Base-by-base conservation (phyloP, 345 rosid species). In the Citrus sinensis region DNA sequence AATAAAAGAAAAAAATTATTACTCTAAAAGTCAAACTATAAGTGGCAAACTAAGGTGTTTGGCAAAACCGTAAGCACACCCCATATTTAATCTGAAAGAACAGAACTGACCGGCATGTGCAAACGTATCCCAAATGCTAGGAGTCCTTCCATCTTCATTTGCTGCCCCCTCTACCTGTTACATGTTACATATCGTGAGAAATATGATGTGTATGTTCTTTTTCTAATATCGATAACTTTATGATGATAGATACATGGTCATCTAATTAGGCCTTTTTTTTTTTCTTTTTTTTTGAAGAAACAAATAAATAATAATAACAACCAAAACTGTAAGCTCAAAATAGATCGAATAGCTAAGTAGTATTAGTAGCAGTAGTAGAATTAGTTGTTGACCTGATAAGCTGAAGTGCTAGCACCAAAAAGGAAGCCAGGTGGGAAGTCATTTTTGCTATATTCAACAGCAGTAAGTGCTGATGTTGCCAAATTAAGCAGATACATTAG, bases 101-200 rank as follows among this genome's bases (percentile, higher is more conserved):
- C 60, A 56, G 72, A 74, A 32, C 78, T 42, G 4, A 83, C 89
- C 89, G 2, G 70, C 75, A 8, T 79, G 83, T 3, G 83, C 81
- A 63, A 74, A 85, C 51, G 86, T 83, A 59, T 87, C 89, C 78
- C 85, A 83, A 72, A 87, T 78, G 59, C 88, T 87, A 22, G 88
- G 85, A 63, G 82, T 83, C 81, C 89, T 79, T 25, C 89, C 88
- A 79, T 87, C 89, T 80, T 79, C 77, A 29, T 81, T 76, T 62
- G 88, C 89, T 37, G 86, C 88, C 42, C 88, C 89, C 70, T 87
- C 88, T 74, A 85, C 88, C 90, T 85, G 5, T 24, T 2, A 37
- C 40, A 34, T 25, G 14, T 60, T 25, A 60, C 62, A 16, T 74
- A 0, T 27, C 9, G 20, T 4, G 13, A 73, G 76, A 39, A 73